Conservation (phyloP, 2,329 filamentous ascomycete genomes). For the Colletotrichum sp. region DNA sequence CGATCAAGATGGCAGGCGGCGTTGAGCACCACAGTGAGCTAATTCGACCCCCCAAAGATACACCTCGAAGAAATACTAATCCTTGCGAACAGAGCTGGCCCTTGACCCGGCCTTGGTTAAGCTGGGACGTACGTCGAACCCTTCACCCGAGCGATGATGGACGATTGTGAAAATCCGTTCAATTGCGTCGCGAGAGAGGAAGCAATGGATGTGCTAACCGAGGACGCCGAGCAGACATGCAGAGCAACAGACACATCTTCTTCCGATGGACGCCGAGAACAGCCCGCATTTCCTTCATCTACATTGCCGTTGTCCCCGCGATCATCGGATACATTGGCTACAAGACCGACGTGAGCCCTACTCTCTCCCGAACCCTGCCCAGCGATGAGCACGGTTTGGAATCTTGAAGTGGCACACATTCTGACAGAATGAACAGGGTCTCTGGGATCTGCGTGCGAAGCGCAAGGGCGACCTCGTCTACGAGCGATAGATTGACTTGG, state of each 20-base stretch:
- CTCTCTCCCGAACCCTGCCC: neutral
- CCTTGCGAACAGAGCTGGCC: conserved; percentile 40
- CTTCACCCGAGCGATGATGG: neutral
- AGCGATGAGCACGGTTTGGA: no score
- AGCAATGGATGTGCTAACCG: conserved; percentile 23
- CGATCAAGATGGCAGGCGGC: conserved; percentile 22
- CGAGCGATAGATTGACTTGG: conserved; percentile 66
- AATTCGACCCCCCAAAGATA: neutral
- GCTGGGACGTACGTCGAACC: conserved; percentile 45
- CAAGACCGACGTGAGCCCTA: conserved; percentile 77
- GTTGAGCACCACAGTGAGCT: conserved; percentile 24
- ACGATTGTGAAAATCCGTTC: neutral
- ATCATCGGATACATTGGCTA: conserved; percentile 76
- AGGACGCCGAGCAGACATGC: conserved; percentile 68
- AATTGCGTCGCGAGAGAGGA: neutral
- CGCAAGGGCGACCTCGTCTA: conserved; percentile 82
- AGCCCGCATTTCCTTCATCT: conserved; percentile 79
- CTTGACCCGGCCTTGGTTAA: conserved; percentile 54
- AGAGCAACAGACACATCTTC: conserved; percentile 85
- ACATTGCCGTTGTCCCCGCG: conserved; percentile 74
- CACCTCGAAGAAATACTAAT: conserved; percentile 1
- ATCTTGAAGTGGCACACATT: neutral
- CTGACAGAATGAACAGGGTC: conserved; percentile 65
- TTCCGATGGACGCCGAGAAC: conserved; percentile 93
- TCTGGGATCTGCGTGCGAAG: conserved; percentile 86